phyloP scores from a whole-genome alignment of 768 basidiomycete genomes.

The Tulasnella sp. region DNA sequence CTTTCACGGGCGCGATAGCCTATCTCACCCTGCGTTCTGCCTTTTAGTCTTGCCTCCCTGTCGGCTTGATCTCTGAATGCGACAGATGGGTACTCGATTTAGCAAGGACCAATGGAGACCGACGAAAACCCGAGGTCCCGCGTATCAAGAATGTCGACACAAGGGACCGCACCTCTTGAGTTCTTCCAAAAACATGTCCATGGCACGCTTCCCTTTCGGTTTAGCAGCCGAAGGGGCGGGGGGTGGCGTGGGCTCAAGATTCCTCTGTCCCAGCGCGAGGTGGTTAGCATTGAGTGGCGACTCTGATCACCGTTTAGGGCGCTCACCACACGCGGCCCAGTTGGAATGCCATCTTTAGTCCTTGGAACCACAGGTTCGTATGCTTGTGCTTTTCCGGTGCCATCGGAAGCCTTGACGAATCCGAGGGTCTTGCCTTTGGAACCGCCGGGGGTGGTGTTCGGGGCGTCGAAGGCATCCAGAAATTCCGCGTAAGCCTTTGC shows the following conservation, averaged over 20 bases:
- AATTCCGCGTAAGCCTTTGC: constrained; percentile 79
- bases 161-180: constrained; percentile 64
- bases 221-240: constrained; percentile 42
- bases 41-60: constrained; percentile 72
- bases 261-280: constrained; percentile 22
- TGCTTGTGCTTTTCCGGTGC: neutral
- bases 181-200: constrained; percentile 94
- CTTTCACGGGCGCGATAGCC: no score
- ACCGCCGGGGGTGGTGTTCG: constrained; percentile 27
- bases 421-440: constrained; percentile 24
- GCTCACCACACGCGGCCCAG: neutral
- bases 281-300: neutral
- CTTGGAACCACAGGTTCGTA: constrained; percentile 6
- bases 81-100: constrained; percentile 16
- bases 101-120: neutral
- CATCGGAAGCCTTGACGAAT: constrained; percentile 23
- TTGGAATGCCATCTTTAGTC: neutral
- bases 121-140: neutral
- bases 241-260: constrained; percentile 33
- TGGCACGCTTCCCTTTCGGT: constrained; percentile 89
- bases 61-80: constrained; percentile 78
- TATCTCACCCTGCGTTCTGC: constrained; percentile 13
- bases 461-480: constrained; percentile 67
- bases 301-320: constrained; percentile 2
- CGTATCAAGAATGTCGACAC: neutral